A percentile compares a stretch with the other conserved stretches of the same genome.
phyloP scores from a whole-genome alignment of 257 asterid genomes.

The Craterostigma plantagineum region DNA sequence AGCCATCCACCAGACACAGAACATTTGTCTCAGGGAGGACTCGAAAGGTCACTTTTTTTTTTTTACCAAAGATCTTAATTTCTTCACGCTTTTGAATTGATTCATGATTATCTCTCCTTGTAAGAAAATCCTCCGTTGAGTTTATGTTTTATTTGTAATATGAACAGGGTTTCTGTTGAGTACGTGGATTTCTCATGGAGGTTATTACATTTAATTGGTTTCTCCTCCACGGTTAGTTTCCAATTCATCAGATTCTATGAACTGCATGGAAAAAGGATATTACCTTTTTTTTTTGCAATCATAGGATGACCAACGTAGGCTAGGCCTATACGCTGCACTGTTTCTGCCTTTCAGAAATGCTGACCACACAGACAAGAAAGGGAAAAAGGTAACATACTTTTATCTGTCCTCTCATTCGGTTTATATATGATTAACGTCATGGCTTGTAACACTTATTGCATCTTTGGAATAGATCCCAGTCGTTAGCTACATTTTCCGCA shows the following conservation, averaged over 20 bases:
- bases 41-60: constrained; percentile 37
- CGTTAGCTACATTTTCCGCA: constrained; percentile 33
- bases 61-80: background rate
- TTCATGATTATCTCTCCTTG: background rate
- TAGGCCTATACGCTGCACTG: constrained; percentile 65
- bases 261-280: background rate
- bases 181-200: constrained; percentile 51
- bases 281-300: background rate
- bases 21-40: constrained; percentile 41
- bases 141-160: constrained; percentile 1
- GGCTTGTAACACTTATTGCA: background rate
- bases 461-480: constrained; percentile 41
- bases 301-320: constrained; percentile 61
- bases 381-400: constrained; percentile 41
- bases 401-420: constrained; percentile 1
- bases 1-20: constrained; percentile 42
- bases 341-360: constrained; percentile 48
- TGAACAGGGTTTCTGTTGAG: constrained; percentile 47
- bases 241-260: background rate
- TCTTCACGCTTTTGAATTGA: background rate
- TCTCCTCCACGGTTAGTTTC: constrained; percentile 40
- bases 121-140: background rate
- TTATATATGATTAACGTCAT: background rate
- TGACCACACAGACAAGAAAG: constrained; percentile 46
- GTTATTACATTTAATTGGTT: constrained; percentile 37